Evolutionary conservation across 83 land plant genomes (phyloP).

Genomic region (Picea abies): DNA sequence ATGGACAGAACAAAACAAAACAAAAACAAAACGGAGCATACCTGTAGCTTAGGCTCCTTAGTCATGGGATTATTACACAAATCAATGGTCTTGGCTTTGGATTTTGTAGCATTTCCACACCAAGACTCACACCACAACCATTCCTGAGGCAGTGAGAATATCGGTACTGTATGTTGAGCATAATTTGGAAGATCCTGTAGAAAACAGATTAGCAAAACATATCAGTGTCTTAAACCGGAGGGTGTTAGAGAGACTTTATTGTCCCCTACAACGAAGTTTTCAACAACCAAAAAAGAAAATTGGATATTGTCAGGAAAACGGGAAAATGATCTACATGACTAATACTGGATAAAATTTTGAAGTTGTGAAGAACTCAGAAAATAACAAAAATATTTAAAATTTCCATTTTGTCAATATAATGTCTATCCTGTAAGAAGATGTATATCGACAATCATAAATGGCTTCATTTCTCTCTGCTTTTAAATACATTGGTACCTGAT

Average conservation of each 20-base stretch:
- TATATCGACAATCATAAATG: neutral
- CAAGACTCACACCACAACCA: conserved; percentile 99
- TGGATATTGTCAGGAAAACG: neutral
- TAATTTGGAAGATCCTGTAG: conserved; percentile 96
- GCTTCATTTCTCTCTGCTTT: neutral
- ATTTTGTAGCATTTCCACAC: conserved; percentile 99
- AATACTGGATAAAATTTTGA: neutral
- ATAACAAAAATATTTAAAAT: neutral
- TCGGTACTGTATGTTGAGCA: conserved; percentile 97
- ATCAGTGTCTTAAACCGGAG: neutral
- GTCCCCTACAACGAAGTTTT: too few relatives aligned
- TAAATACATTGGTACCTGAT: neutral
- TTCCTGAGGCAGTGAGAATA: conserved; percentile 95
- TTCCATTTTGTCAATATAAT: neutral
- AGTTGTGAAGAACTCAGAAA: neutral
- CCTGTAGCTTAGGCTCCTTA: conserved; percentile 99
- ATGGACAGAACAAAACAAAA: neutral
- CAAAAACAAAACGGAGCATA: conserved; percentile 12
- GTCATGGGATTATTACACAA: conserved; percentile 99
- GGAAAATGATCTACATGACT: neutral
- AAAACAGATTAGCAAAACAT: neutral
- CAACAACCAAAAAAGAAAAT: neutral
- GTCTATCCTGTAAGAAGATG: neutral
- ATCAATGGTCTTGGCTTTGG: conserved; percentile 95
- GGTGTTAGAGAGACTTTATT: too few relatives aligned